Base-by-base conservation (phyloP, 2,329 filamentous ascomycete genomes). In the Colletotrichum australisinense region DNA sequence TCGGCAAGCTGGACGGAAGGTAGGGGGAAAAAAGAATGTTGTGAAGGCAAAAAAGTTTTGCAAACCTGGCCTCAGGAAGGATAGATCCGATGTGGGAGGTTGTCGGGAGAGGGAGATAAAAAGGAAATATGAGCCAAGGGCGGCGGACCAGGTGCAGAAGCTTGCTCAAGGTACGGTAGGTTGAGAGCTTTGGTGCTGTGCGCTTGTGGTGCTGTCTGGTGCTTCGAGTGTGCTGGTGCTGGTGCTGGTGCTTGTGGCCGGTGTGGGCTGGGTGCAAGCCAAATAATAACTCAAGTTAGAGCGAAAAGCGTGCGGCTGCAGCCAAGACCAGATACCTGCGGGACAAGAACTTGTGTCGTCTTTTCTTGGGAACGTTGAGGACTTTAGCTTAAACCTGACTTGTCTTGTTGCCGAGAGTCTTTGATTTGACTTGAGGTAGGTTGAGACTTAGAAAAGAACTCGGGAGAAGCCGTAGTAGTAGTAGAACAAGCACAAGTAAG, bases 51-150 rank as follows among this genome's bases (percentile, higher is more conserved):
- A 69, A 64, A 56, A 49, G 58, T 35, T 65, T 56, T 60, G 67
- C 53, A 49, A 55, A 35, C 26, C 66, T 69, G 58, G 59, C 30
- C 60, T 35, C 19, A 46, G 38, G 46, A 28, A 62, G 60, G 56
- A 57, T 60, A 70, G 55, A 57, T 64, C 66, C 59, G 55, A 69
- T 52, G 66, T 56, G 70, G 59, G 66, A 73, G 60, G 67, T 42
- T 56, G 67, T 71, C 60, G 67, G 71, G 67, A 73, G 67, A 49
- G 56, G 46, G 65, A 60, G 59, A 70, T 42, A 58, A 58, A 24
- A 63, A 60, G 59, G 32, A 65, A 73, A 73, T 60, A 63, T 35
- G 55, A 69, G 58, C 57, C 42, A 62, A 67, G 56, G 38, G 56
- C 24, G 49, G 64, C 24, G 57, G 64, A 28, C 55, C 32, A 56